Base-by-base conservation (phyloP, 306 rosid species). In the Trifolium repens region DNA sequence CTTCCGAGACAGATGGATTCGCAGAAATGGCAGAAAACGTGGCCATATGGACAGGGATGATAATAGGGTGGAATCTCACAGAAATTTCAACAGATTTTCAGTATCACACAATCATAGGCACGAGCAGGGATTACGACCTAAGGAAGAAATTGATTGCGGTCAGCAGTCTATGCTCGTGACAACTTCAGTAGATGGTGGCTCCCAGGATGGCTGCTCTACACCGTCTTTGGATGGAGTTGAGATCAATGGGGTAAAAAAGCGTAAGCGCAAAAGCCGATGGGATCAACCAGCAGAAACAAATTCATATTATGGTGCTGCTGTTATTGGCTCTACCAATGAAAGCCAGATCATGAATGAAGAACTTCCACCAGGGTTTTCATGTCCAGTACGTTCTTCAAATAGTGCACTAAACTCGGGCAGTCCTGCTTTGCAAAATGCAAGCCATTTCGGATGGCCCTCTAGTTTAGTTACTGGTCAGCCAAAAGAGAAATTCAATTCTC, bases 191-290 rank as follows among this genome's bases (percentile, higher is more conserved):
- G 86, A 85, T 82, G 70, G 78, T 54, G 76, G 82, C 71, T 12
- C 76, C 81, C 92, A 71, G 75, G 96, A 84, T 46, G 82, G 85
- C 70, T 67, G 78, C 82, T 82, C 92, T 73, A 80, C 80, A 19
- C 49, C 63, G 43, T 54, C 84, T 78, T 61, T 50, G 34, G 83
- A 83, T 83, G 89, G 77, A 37, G 65, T 60, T 78, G 82, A 75
- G 66, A 72, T 60, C 54, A 77, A 74, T 26, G 89, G 74, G 70
- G 78, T 82, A 47, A 92, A 67, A 76, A 79, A 81, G 42, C 97
- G 97, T 9, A 96, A 96, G 79, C 96, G 99, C 50, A 96, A 92
- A 77, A 96, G 98, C 80, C 89, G 99, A 78, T 96, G 99, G 99
- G 99, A 96, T 87, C 97, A 92, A 70, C 98, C 97, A 47, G 93